Conservation (phyloP, 306 rosid genomes). For the Citrullus amarus region DNA sequence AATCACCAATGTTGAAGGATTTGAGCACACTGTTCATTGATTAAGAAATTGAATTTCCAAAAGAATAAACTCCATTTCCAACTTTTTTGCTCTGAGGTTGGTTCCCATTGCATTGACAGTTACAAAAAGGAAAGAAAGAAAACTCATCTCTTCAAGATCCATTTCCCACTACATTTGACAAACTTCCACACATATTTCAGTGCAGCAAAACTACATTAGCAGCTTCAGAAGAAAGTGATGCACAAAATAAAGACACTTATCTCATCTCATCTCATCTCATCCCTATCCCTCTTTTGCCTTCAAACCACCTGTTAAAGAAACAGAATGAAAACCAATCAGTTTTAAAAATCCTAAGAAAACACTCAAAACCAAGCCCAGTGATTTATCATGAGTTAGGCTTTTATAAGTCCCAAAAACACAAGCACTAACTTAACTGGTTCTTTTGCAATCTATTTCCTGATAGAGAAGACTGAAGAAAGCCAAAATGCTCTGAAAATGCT, state of each 20-base stretch:
- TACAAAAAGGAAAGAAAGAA: slow-evolving; percentile 2
- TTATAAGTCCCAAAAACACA: background rate
- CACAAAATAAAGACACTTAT: slow-evolving; percentile 9
- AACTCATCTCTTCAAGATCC: slow-evolving; percentile 25
- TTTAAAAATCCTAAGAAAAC: background rate
- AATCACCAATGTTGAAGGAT: slow-evolving; percentile 1
- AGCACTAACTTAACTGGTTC: slow-evolving; percentile 36
- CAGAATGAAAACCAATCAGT: background rate
- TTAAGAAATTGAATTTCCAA: slow-evolving; percentile 7
- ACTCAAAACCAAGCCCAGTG: background rate
- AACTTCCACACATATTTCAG: slow-evolving; percentile 4
- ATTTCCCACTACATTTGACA: slow-evolving; percentile 32
- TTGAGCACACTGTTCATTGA: slow-evolving; percentile 3
- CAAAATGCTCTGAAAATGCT: slow-evolving; percentile 48
- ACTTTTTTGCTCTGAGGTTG: slow-evolving; percentile 5
- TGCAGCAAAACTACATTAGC: background rate
- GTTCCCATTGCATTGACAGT: slow-evolving; percentile 50
- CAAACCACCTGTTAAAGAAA: slow-evolving; percentile 50
- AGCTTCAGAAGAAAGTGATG: background rate
- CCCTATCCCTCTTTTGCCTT: slow-evolving; percentile 30
- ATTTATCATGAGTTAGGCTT: background rate
- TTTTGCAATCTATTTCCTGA: slow-evolving; percentile 48
- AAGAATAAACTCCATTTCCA: slow-evolving; percentile 11
- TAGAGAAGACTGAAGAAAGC: slow-evolving; percentile 39
- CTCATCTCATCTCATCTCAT: slow-evolving; percentile 18